phyloP scores from a whole-genome alignment of 1,284 basidiomycete genomes.

The Boletus semigastroideus region DNA sequence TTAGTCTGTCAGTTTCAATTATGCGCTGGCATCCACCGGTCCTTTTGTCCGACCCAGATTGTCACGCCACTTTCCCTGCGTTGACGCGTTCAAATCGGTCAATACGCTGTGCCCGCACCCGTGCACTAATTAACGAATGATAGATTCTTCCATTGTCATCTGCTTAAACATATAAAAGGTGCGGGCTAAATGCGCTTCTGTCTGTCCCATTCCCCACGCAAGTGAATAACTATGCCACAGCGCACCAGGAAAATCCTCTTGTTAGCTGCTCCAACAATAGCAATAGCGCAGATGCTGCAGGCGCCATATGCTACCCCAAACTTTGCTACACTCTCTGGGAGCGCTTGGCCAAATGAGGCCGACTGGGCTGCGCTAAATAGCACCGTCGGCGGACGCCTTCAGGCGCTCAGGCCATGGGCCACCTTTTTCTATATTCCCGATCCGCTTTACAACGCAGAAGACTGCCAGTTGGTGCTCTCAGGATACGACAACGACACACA shows the following conservation, averaged over 20 bases:
- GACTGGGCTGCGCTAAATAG: constrained; percentile 16
- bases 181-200: not conserved
- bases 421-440: constrained; percentile 19
- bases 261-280: not conserved
- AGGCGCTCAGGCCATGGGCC: constrained; percentile 20
- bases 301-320: constrained; percentile 8
- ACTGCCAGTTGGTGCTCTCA: constrained; percentile 12
- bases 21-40: no score
- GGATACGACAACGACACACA: constrained; percentile 16
- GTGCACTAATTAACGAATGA: no score
- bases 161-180: no score
- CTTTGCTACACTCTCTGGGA: constrained; percentile 6
- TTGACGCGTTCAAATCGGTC: no score
- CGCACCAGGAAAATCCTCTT: constrained; percentile 1
- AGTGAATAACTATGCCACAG: not conserved
- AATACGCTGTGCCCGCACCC: no score
- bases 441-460: constrained; percentile 11
- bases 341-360: constrained; percentile 8
- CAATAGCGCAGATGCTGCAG: not conserved
- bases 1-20: no score
- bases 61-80: no score
- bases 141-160: no score
- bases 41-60: no score
- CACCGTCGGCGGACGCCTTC: constrained; percentile 19
- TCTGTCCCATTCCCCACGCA: no score